Conservation (phyloP, 352 stramenopile species). For the Pythium guiyangense region DNA sequence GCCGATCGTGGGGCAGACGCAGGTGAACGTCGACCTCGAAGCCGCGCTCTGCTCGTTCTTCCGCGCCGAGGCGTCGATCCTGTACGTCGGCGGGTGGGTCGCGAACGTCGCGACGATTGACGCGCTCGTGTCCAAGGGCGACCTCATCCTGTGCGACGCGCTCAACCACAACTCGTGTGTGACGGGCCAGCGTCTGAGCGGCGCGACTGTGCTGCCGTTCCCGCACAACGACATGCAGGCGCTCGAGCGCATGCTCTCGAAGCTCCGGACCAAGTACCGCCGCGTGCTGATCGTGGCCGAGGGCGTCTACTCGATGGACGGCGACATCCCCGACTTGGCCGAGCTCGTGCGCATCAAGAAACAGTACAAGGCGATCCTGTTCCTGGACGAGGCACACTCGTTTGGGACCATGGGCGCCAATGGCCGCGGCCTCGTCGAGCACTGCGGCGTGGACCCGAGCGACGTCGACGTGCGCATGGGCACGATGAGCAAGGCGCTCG, state of each 20-base stretch:
- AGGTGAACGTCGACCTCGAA: constrained; percentile 69
- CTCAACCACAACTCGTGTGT: constrained; percentile 83
- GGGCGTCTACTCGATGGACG: constrained; percentile 69
- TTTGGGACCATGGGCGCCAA: constrained; percentile 60
- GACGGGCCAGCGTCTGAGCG: constrained; percentile 64
- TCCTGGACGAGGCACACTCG: constrained; percentile 61
- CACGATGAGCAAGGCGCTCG: constrained; percentile 72
- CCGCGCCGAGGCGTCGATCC: constrained; percentile 40
- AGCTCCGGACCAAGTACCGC: constrained; percentile 67
- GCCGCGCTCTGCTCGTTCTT: constrained; percentile 62
- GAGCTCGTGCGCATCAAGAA: constrained; percentile 63
- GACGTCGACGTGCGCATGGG: constrained; percentile 66
- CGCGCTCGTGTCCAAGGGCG: constrained; percentile 59
- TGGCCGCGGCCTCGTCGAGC: constrained; percentile 50
- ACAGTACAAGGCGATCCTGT: constrained; percentile 59
- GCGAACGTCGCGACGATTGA: constrained; percentile 79
- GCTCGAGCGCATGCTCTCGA: constrained; percentile 66
- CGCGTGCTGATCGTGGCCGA: constrained; percentile 70
- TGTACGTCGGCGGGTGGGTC: constrained; percentile 75
- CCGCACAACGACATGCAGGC: constrained; percentile 72
- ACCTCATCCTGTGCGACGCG: constrained; percentile 75
- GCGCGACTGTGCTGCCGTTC: constrained; percentile 74
- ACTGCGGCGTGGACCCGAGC: constrained; percentile 34
- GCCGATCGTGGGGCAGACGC: constrained; percentile 72
- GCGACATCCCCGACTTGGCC: constrained; percentile 51